Conservation (phyloP, 371 early-diverging fungal genomes). For the Lichtheimia ramosa region DNA sequence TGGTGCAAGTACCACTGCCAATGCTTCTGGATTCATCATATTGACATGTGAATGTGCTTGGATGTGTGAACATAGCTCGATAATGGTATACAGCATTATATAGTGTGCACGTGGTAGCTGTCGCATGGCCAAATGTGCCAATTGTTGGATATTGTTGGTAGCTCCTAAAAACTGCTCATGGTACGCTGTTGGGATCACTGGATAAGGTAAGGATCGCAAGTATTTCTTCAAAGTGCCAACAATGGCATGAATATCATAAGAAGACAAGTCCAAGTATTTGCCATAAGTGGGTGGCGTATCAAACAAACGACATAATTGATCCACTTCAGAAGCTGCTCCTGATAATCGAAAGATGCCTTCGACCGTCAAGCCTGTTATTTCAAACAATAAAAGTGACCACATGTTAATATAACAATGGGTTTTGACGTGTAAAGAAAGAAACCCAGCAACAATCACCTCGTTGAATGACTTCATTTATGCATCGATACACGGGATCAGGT, state of each 20-base stretch:
- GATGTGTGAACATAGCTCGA: conserved; percentile 27
- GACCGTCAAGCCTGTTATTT: conserved; percentile 27
- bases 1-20: conserved; percentile 34
- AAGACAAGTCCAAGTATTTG: conserved; percentile 34
- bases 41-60: conserved; percentile 28
- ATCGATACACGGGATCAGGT: conserved; percentile 40
- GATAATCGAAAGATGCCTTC: conserved; percentile 51
- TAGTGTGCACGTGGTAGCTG: conserved; percentile 33
- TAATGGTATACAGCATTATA: conserved; percentile 32
- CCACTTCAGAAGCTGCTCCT: conserved; percentile 46
- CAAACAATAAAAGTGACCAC: not conserved
- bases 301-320: conserved; percentile 30
- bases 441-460: conserved; percentile 23
- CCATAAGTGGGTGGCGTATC: conserved; percentile 41
- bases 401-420: not conserved
- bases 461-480: conserved; percentile 41
- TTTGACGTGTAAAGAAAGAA: not conserved
- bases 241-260: conserved; percentile 44
- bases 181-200: conserved; percentile 32
- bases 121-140: conserved; percentile 16
- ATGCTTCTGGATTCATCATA: conserved; percentile 36
- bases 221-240: conserved; percentile 45
- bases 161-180: conserved; percentile 33
- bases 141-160: not conserved
- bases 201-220: conserved; percentile 37